These are phyloP conservation scores for Calonectria pseudoreteaudii DNA, from an alignment of 2,329 filamentous ascomycete species.

Conservation along the genomic window DNA sequence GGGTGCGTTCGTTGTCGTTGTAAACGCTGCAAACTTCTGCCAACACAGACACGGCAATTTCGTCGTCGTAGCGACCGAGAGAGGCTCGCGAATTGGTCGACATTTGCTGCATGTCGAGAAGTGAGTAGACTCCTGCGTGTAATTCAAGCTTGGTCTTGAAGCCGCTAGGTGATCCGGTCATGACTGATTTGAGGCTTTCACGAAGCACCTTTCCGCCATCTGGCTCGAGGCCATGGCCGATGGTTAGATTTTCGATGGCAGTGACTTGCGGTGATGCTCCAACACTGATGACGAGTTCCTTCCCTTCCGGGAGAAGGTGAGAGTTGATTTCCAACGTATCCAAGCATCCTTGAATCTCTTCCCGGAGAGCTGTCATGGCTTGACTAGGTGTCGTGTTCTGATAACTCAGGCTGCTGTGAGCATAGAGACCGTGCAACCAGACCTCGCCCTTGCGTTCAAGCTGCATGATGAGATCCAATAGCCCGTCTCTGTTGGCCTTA, in stretches of 20 bases:
- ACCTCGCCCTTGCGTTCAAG: conserved; percentile 33
- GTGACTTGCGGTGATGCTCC: conserved; percentile 49
- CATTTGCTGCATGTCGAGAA: conserved; percentile 74
- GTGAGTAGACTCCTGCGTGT: conserved; percentile 74
- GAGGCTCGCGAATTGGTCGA: conserved; percentile 60
- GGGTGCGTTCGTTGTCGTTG: conserved; percentile 47
- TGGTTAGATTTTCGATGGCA: conserved; percentile 41
- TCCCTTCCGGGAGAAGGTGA: conserved; percentile 22
- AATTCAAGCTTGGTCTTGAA: conserved; percentile 59
- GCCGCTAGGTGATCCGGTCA: neutral
- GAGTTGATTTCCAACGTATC: conserved; percentile 34
- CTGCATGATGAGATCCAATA: conserved; percentile 51
- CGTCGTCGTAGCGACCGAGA: conserved; percentile 47
- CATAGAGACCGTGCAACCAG: conserved; percentile 44
- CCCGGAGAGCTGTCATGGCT: conserved; percentile 46
- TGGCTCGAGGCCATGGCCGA: neutral
- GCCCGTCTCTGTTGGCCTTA: conserved; percentile 49
- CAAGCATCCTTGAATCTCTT: conserved; percentile 46
- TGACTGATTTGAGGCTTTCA: conserved; percentile 4
- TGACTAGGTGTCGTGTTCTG: conserved; percentile 38
- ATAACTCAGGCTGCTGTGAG: conserved; percentile 50
- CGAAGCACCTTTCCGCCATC: conserved; percentile 13
- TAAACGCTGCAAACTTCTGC: conserved; percentile 73
- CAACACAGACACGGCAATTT: conserved; percentile 68
- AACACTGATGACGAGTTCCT: conserved; percentile 44